Conservation (phyloP, 495 filamentous ascomycete genomes). For the Penicillium ochrochloron region DNA sequence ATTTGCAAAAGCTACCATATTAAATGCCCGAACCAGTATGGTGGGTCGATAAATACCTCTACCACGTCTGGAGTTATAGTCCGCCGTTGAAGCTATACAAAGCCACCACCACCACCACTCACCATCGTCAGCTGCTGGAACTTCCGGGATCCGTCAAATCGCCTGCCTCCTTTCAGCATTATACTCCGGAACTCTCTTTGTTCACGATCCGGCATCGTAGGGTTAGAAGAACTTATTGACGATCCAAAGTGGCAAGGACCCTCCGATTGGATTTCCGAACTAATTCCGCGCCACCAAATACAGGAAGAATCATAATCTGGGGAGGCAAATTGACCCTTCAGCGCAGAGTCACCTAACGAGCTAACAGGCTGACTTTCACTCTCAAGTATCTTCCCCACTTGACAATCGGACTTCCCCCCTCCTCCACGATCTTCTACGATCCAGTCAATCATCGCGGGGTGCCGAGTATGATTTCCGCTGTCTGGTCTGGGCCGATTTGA, state of each 20-base stretch:
- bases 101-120: neutral
- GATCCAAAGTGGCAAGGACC: neutral
- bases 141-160: neutral
- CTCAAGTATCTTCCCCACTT: slow-evolving; percentile 1
- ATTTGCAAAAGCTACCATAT: too few species aligned
- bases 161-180: neutral
- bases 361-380: neutral
- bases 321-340: slow-evolving; percentile 1
- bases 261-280: slow-evolving; percentile 8
- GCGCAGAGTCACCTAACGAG: too few species aligned
- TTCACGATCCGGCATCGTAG: neutral
- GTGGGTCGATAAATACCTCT: too few species aligned
- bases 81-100: neutral
- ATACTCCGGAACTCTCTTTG: neutral
- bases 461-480: slow-evolving; percentile 14
- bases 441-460: slow-evolving; percentile 16
- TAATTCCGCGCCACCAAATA: neutral
- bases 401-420: slow-evolving; percentile 1
- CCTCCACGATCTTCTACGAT: neutral
- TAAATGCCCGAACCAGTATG: too few species aligned
- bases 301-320: neutral
- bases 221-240: neutral
- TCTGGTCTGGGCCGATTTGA: slow-evolving; percentile 13
- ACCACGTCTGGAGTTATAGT: neutral
- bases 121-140: neutral